Evolutionary conservation across 1,284 basidiomycete genomes (phyloP), one percentile per base, ranked within the genome.

Genomic region (Naganishia cerealis): DNA sequence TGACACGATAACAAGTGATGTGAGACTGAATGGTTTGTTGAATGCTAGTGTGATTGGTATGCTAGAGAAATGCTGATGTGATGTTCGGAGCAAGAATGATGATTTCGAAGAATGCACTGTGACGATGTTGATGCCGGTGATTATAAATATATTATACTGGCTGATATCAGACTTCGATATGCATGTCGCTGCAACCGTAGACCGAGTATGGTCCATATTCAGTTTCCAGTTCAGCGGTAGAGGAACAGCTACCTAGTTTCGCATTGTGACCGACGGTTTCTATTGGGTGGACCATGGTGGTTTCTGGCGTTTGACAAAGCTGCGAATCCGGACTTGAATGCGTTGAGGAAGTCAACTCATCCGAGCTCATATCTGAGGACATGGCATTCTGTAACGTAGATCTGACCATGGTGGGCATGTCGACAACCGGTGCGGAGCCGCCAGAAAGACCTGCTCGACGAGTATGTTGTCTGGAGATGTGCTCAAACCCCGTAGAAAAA

Each of bases 311-410:
- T 38, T 59, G 59, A 53, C 67, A 68, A 2, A 65, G 59, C 38
- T 68, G 67, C 10, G 59, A 63, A 38, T 68, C 67, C 15, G 67
- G 67, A 40, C 67, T 68, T 16, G 67, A 68, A 38, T 68, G 67
- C 1, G 53, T 68, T 16, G 57, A 61, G 13, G 61, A 63, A 3
- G 61, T 63, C 21, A 63, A 40, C 3, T 63, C 61, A 29, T 63
- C 61, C 40, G 39, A n/a, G 12, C 55, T 56, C 26, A 55, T 26
- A 40, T 63, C 61, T 15, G 50, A 54, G 16, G 61, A 36, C 48
- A 53, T 54, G 15, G 38, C 61, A 38, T 53, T 54, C 9, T 57
- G 42, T 13, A 50, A 24, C 10, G 59, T 65, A 56, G 53, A 12
- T 61, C 12, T 57, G 46, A 39, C 46, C 50, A 61, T 53, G 26